phyloP scores from a whole-genome alignment of 2,329 filamentous ascomycete species.

The Paecilomyces sp. region DNA sequence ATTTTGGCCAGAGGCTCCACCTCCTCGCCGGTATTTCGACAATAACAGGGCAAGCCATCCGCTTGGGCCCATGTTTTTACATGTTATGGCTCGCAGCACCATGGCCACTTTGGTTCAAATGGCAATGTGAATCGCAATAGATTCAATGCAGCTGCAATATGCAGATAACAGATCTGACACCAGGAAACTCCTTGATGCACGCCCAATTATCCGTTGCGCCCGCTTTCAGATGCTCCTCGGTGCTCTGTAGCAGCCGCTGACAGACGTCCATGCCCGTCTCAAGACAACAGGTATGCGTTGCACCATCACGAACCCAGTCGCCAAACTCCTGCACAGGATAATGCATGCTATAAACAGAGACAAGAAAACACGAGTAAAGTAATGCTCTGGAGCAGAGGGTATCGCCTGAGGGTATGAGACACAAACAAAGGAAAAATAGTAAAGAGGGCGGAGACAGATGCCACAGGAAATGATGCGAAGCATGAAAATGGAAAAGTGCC shows the following conservation, averaged over 20 bases:
- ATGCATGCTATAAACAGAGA: not conserved
- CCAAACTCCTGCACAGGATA: slow-evolving; percentile 1
- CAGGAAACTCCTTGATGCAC: not conserved
- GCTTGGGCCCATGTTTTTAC: not conserved
- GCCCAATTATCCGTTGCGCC: not conserved
- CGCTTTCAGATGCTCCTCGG: not conserved
- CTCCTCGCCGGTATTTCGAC: not conserved
- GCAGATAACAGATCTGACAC: not conserved
- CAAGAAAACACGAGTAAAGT: not conserved
- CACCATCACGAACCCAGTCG: not conserved
- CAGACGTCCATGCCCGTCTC: slow-evolving; percentile 9
- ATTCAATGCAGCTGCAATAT: not conserved
- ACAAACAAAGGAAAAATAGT: slow-evolving; percentile 1
- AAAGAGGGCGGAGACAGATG: not conserved
- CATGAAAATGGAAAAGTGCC: not conserved
- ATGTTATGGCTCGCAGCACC: not conserved
- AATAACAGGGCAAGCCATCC: not conserved
- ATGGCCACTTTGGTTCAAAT: not conserved
- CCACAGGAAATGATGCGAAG: not conserved
- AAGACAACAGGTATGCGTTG: slow-evolving; percentile 17
- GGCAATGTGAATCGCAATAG: not conserved
- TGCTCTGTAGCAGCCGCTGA: not conserved
- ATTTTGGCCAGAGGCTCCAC: not conserved
- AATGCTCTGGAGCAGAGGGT: slow-evolving; percentile 1
- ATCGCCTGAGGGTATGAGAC: not conserved